These are phyloP conservation scores for Aspergillus puulaauensis DNA, from an alignment of 2,329 filamentous ascomycete genomes.

Conservation along the genomic window DNA sequence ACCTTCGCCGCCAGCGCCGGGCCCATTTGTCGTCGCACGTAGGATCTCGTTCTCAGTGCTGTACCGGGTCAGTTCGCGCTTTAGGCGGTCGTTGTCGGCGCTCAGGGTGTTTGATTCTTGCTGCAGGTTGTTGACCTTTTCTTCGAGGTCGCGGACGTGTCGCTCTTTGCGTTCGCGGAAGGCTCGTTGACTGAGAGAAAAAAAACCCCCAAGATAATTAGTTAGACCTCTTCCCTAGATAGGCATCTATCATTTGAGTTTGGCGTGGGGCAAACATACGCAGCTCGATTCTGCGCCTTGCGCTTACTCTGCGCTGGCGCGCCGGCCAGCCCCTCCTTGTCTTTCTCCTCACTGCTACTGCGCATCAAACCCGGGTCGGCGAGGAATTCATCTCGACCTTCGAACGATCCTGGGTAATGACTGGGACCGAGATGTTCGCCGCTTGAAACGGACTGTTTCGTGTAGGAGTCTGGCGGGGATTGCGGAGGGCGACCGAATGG, in stretches of 20 bases:
- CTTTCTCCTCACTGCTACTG: slow-evolving; percentile 56
- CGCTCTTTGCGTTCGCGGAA: slow-evolving; percentile 95
- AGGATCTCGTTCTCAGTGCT: slow-evolving; percentile 92
- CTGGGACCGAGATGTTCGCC: slow-evolving; percentile 23
- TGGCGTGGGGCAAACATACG: slow-evolving; percentile 50
- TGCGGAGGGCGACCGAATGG: slow-evolving; percentile 31
- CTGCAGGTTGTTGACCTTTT: slow-evolving; percentile 76
- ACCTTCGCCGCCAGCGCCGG: neutral
- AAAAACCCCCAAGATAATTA: neutral
- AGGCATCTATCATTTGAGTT: neutral
- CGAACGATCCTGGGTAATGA: slow-evolving; percentile 28
- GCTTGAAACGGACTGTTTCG: slow-evolving; percentile 33
- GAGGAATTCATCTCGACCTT: slow-evolving; percentile 28
- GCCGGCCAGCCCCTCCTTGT: slow-evolving; percentile 54
- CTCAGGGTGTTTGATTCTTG: slow-evolving; percentile 69
- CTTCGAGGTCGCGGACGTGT: slow-evolving; percentile 89
- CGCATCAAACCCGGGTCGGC: slow-evolving; percentile 33
- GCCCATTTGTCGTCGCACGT: slow-evolving; percentile 67
- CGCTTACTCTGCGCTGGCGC: slow-evolving; percentile 59
- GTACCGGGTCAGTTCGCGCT: slow-evolving; percentile 77
- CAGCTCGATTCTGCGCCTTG: slow-evolving; percentile 71
- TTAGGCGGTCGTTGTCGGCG: slow-evolving; percentile 83
- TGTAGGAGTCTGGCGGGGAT: slow-evolving; percentile 37
- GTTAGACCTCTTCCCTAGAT: neutral
- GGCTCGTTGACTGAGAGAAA: slow-evolving; percentile 71